phyloP scores from a whole-genome alignment of 208 protist species.

The Vickermania ingenoplastis region DNA sequence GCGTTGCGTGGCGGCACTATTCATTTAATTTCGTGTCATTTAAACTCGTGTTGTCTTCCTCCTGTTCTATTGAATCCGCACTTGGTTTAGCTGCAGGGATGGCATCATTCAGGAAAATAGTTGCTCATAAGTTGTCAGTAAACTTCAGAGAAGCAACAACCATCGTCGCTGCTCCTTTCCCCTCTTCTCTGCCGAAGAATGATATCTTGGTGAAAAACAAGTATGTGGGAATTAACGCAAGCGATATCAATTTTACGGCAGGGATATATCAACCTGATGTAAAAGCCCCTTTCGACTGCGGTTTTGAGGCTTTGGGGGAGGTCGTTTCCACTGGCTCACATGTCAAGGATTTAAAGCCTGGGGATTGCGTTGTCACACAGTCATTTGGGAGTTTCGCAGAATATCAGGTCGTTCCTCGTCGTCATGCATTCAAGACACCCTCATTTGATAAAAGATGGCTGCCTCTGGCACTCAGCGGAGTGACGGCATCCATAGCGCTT shows the following conservation, averaged over 20 bases:
- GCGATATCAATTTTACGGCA: slow-evolving; percentile 84
- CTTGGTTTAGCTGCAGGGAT: too few relatives aligned
- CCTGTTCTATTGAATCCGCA: too few relatives aligned
- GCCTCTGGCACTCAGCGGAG: slow-evolving; percentile 73
- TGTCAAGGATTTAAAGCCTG: slow-evolving; percentile 31
- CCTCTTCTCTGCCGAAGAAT: slow-evolving; percentile 24
- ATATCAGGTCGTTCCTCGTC: slow-evolving; percentile 52
- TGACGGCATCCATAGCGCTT: slow-evolving; percentile 83
- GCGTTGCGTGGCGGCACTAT: not conserved
- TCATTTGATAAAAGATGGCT: slow-evolving; percentile 37
- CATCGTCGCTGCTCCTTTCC: slow-evolving; percentile 25
- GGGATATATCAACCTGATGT: slow-evolving; percentile 72
- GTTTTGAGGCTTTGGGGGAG: slow-evolving; percentile 78
- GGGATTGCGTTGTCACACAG: slow-evolving; percentile 61
- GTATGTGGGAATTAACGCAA: slow-evolving; percentile 84
- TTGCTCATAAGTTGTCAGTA: slow-evolving; percentile 49
- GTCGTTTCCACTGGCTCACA: slow-evolving; percentile 42
- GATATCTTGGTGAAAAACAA: slow-evolving; percentile 66
- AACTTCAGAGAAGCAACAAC: slow-evolving; percentile 51
- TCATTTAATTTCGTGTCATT: not conserved
- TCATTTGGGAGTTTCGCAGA: slow-evolving; percentile 72
- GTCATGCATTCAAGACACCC: slow-evolving; percentile 40
- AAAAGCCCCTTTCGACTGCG: slow-evolving; percentile 70
- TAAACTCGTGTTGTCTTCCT: slow-evolving; percentile 2
- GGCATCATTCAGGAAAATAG: slow-evolving; percentile 43